Evolutionary conservation across 306 rosid species (phyloP).

Genomic region (Pyrus communis): DNA sequence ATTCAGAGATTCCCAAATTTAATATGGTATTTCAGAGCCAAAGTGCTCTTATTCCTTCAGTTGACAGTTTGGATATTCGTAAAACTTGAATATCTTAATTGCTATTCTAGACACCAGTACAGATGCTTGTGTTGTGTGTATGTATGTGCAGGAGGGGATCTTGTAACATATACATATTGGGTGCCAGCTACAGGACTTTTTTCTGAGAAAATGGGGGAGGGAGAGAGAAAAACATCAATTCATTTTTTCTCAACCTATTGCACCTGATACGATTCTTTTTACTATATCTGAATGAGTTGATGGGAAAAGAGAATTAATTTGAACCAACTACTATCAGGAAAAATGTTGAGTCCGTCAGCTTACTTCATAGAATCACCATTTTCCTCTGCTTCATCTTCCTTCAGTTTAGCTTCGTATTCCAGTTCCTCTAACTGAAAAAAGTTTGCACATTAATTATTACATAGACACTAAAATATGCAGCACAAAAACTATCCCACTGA

Average conservation of each 20-base stretch:
- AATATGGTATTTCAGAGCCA: background rate
- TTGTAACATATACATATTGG: background rate
- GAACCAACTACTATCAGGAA: background rate
- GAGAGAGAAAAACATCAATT: background rate
- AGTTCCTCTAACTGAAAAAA: slow-evolving; percentile 79
- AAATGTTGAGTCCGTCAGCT: slow-evolving; percentile 26
- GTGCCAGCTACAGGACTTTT: background rate
- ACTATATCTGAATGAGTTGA: background rate
- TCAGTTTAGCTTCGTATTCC: slow-evolving; percentile 74
- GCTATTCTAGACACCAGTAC: background rate
- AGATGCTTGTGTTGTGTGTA: background rate
- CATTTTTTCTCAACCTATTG: background rate
- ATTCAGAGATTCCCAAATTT: background rate
- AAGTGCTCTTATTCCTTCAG: background rate
- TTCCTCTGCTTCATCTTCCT: slow-evolving; percentile 71
- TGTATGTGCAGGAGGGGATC: background rate
- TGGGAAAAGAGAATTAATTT: background rate
- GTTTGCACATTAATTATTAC: background rate
- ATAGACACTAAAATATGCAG: background rate
- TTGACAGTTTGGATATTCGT: background rate
- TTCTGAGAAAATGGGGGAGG: background rate
- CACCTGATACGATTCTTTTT: background rate
- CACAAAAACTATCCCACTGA: slow-evolving; percentile 21
- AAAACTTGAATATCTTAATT: background rate
- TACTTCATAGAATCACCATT: slow-evolving; percentile 53